These are phyloP conservation scores for Hansenula lynferdii DNA, from an alignment of 1,139 yeast species.

Conservation along the genomic window DNA sequence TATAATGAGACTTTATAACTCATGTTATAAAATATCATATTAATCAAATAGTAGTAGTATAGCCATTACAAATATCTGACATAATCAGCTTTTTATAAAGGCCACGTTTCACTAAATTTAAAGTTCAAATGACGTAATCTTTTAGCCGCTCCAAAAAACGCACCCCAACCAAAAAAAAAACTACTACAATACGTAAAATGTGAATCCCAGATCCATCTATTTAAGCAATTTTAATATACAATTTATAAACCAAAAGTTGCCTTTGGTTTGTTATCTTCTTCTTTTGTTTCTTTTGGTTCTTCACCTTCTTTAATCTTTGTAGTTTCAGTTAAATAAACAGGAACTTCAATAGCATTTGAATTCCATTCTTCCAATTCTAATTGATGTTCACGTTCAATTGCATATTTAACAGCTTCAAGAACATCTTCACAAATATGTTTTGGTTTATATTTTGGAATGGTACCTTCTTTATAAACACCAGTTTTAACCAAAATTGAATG, in stretches of 20 bases:
- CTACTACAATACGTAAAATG: too few relatives aligned
- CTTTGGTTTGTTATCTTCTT: conserved; percentile 1
- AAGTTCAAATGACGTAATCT: too few relatives aligned
- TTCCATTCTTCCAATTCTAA: conserved; percentile 73
- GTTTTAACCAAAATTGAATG: conserved; percentile 79
- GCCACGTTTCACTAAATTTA: too few relatives aligned
- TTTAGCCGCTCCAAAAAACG: too few relatives aligned
- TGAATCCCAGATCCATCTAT: too few relatives aligned
- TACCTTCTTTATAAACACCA: conserved; percentile 80
- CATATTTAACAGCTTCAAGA: conserved; percentile 75
- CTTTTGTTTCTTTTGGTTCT: not conserved
- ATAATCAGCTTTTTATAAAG: too few relatives aligned
- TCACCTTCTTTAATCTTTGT: not conserved
- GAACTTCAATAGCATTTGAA: conserved; percentile 20
- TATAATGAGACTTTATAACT: too few relatives aligned
- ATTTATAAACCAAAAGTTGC: conserved; percentile 2
- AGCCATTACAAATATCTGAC: too few relatives aligned
- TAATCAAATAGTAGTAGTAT: too few relatives aligned
- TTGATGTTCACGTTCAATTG: conserved; percentile 74
- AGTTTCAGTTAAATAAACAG: conserved; percentile 20
- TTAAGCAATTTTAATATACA: too few relatives aligned
- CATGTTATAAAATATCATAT: too few relatives aligned
- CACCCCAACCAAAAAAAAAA: too few relatives aligned
- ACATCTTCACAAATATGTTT: conserved; percentile 70
- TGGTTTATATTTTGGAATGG: conserved; percentile 73